Percentiles rank a stretch among this genome's conserved stretches.
These are phyloP conservation scores for Candida ipomoeae DNA, from an alignment of 805 yeast species.

Conservation along the genomic window DNA sequence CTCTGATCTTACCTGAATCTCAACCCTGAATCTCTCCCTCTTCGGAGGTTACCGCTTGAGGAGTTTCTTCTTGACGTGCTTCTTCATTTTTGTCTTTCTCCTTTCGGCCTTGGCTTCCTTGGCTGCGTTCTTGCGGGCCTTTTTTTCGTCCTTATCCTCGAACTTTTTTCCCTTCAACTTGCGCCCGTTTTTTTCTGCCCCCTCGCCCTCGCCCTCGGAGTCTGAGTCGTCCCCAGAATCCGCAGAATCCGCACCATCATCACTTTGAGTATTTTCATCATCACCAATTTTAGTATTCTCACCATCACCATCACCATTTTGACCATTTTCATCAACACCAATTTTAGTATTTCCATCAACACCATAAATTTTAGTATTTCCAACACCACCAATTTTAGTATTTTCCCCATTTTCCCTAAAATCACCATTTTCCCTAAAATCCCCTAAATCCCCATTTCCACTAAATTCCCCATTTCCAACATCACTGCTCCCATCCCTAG, in stretches of 20 bases:
- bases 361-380: too few species aligned
- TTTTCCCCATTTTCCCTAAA: slow-evolving; percentile 16
- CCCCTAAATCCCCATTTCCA: too few species aligned
- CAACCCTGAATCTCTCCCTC: too few species aligned
- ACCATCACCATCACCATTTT: slow-evolving; percentile 18
- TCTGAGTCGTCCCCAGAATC: slow-evolving; percentile 22
- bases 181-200: slow-evolving; percentile 21
- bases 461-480: too few species aligned
- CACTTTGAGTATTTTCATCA: slow-evolving; percentile 11
- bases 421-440: too few species aligned
- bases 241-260: neutral
- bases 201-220: slow-evolving; percentile 22
- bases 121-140: slow-evolving; percentile 67
- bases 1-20: too few species aligned
- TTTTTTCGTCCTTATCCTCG: slow-evolving; percentile 76
- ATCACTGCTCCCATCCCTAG: too few species aligned
- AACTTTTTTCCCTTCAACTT: slow-evolving; percentile 65
- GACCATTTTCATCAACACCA: neutral
- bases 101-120: slow-evolving; percentile 76
- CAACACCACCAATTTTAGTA: neutral
- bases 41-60: slow-evolving; percentile 34
- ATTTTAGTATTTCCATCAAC: slow-evolving; percentile 10
- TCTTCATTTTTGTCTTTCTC: slow-evolving; percentile 77
- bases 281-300: neutral
- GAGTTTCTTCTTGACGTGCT: slow-evolving; percentile 73